Base-by-base conservation (phyloP, 2,329 filamentous ascomycete species). In the Aspergillus costaricaensis region DNA sequence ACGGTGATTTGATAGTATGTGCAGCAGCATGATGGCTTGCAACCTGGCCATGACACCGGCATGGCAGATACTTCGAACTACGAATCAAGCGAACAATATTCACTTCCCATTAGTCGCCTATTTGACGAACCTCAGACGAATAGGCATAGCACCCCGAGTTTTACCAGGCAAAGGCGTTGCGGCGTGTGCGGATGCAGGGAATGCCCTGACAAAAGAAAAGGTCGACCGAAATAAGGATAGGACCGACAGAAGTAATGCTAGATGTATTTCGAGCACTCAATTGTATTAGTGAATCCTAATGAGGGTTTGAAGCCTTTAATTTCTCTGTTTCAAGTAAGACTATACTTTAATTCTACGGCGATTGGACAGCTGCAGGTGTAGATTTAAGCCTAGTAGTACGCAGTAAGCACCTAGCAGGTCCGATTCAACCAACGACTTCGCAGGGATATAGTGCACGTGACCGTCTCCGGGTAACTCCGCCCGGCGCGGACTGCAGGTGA, bases 131-230 rank as follows among this genome's bases (percentile, higher is more conserved):
- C 23, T 47, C 41, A 55, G 59, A 58, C 61, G 64, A 63, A 67
- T 62, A 66, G 66, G 68, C 65, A 68, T 67, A 66, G 65, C 68
- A 67, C 65, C 64, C 65, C 67, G 59, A 66, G 62, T 70, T 70
- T 68, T 72, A 74, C 65, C 67, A 71, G 74, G 74, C 71, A 71
- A 70, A 74, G 75, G 75, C 75, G 75, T 77, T 76, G 70, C 70
- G 75, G 75, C 75, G 75, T 73, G 75, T 72, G 73, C 68, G 72
- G 71, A 75, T 74, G 68, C 67, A 70, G 67, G 68, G 71, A 70
- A 66, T 67, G 67, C 66, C 67, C 62, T 65, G 65, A 68, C 63
- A 66, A 69, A 68, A 67, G 59, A 64, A 67, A 70, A 67, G 62
- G 62, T 62, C 66, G 59, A 68, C 57, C 55, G 53, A 39, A 63